A percentile compares a stretch with the other conserved stretches of the same genome.
phyloP scores from a whole-genome alignment of 352 stramenopile genomes.

The Pythium oligandrum region DNA sequence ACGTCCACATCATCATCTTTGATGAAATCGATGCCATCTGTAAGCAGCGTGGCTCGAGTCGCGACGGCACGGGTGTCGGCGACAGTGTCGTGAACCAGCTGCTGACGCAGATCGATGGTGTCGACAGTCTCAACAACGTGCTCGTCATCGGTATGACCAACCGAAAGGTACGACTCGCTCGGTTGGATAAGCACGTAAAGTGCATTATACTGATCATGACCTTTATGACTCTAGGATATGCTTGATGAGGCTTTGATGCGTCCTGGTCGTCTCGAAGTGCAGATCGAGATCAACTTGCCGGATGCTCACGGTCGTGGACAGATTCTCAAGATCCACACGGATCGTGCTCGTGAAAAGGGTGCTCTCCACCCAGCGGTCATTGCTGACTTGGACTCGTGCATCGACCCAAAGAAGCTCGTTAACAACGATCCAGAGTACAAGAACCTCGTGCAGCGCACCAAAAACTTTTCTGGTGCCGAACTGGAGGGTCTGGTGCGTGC shows the following conservation, averaged over 20 bases:
- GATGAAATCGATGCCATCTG: constrained; percentile 99
- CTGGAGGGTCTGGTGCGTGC: constrained; percentile 98
- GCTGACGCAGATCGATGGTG: constrained; percentile 99
- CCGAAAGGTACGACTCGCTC: constrained; percentile 64
- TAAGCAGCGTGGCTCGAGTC: constrained; percentile 91
- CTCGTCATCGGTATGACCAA: constrained; percentile 99
- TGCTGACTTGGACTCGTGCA: constrained; percentile 69
- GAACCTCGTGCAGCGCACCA: constrained; percentile 94
- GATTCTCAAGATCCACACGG: constrained; percentile 98
- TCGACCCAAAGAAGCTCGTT: constrained; percentile 57
- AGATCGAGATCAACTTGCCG: constrained; percentile 99
- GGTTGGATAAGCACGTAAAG: too few species aligned
- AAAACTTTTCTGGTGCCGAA: constrained; percentile 99
- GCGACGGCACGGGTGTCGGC: constrained; percentile 93
- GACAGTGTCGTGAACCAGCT: constrained; percentile 99
- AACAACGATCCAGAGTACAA: constrained; percentile 71
- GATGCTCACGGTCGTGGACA: constrained; percentile 94
- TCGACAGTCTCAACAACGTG: constrained; percentile 99
- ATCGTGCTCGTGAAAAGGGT: constrained; percentile 73
- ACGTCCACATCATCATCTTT: constrained; percentile 99
- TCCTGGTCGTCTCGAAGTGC: constrained; percentile 98
- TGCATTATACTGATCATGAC: too few species aligned
- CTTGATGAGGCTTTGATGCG: constrained; percentile 97
- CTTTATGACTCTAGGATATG: constrained; percentile 54
- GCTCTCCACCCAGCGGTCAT: constrained; percentile 64